These are phyloP conservation scores for Aureobasidium zeae DNA, from an alignment of 2,329 filamentous ascomycete species.

Conservation along the genomic window DNA sequence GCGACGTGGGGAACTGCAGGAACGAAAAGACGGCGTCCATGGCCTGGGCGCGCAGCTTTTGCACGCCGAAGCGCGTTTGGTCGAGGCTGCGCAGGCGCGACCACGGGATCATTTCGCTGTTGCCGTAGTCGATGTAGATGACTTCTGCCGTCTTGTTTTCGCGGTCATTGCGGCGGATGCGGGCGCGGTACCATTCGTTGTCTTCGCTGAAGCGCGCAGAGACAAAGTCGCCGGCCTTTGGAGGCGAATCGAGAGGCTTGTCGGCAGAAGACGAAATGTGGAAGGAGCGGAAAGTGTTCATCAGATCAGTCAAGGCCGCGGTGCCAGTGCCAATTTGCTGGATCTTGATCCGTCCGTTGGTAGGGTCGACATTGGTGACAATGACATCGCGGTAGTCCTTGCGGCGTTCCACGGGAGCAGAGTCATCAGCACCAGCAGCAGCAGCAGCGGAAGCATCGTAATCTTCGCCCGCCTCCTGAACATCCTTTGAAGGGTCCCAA, in stretches of 20 bases:
- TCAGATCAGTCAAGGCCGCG: conserved; percentile 72
- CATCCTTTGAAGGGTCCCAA: conserved; percentile 85
- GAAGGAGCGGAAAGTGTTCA: conserved; percentile 85
- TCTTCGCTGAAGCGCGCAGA: conserved; percentile 86
- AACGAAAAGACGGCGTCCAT: conserved; percentile 79
- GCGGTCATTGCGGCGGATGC: conserved; percentile 85
- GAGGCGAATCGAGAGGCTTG: conserved; percentile 60
- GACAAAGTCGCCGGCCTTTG: conserved; percentile 86
- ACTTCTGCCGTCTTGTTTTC: conserved; percentile 82
- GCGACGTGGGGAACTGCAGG: conserved; percentile 72
- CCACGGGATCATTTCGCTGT: conserved; percentile 84
- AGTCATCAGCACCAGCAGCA: conserved; percentile 40
- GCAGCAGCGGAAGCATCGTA: conserved; percentile 38
- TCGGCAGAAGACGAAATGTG: conserved; percentile 77
- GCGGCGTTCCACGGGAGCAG: conserved; percentile 52
- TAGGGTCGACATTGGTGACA: conserved; percentile 75
- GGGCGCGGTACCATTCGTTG: conserved; percentile 88
- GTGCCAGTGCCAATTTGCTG: conserved; percentile 86
- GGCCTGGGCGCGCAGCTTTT: conserved; percentile 81
- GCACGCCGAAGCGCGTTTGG: conserved; percentile 65
- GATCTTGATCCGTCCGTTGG: conserved; percentile 73
- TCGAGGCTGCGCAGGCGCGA: conserved; percentile 70
- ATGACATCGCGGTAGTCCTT: conserved; percentile 92
- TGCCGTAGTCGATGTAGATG: conserved; percentile 92
- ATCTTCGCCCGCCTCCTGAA: conserved; percentile 41